Conservation (phyloP, 805 yeast species). For the Saccharomycopsis schoenii region DNA sequence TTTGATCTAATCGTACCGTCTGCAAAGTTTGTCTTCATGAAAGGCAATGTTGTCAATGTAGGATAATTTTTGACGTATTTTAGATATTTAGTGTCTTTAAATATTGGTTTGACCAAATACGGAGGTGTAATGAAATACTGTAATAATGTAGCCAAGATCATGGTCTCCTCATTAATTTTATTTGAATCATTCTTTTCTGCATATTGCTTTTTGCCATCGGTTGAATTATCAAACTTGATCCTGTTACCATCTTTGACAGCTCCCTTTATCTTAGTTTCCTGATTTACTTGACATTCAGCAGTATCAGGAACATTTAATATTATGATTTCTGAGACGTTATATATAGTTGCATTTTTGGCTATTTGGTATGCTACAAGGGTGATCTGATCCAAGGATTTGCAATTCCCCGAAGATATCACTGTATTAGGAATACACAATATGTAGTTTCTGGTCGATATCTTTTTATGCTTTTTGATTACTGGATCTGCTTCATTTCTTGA, state of each 20-base stretch:
- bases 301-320: slow-evolving; percentile 42
- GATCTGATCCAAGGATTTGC: slow-evolving; percentile 60
- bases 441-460: slow-evolving; percentile 26
- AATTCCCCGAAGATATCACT: slow-evolving; percentile 42
- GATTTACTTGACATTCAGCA: neutral
- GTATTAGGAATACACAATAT: slow-evolving; percentile 70
- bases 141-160: slow-evolving; percentile 54
- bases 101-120: slow-evolving; percentile 57
- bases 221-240: slow-evolving; percentile 17
- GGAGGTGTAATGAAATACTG: slow-evolving; percentile 83
- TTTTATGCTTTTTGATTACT: slow-evolving; percentile 13
- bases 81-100: slow-evolving; percentile 44
- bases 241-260: slow-evolving; percentile 16
- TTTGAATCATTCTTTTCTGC: slow-evolving; percentile 12
- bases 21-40: slow-evolving; percentile 36
- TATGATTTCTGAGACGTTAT: slow-evolving; percentile 64
- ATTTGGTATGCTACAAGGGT: slow-evolving; percentile 69
- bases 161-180: slow-evolving; percentile 19
- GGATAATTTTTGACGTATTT: slow-evolving; percentile 63
- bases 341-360: slow-evolving; percentile 63
- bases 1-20: slow-evolving; percentile 22
- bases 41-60: slow-evolving; percentile 62
- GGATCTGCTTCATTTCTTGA: neutral
- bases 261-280: neutral
- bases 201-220: slow-evolving; percentile 25